phyloP scores from a whole-genome alignment of 257 asterid species.

The Solanum neorickii region DNA sequence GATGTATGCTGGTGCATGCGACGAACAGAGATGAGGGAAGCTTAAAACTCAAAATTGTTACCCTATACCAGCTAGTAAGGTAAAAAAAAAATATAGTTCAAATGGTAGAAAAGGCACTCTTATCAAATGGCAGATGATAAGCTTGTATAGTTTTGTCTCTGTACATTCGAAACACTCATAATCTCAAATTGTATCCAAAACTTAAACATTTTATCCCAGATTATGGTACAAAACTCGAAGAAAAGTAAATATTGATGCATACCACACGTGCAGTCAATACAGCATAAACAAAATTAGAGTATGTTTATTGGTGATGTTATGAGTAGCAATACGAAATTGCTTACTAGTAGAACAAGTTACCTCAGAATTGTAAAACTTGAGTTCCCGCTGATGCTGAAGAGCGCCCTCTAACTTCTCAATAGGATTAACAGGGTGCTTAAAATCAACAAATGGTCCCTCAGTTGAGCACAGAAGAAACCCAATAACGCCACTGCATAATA shows the following conservation, averaged over 20 bases:
- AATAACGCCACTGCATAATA: slow-evolving; percentile 62
- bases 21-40: background rate
- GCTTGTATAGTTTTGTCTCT: background rate
- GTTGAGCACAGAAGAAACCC: slow-evolving; percentile 84
- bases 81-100: background rate
- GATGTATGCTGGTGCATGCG: background rate
- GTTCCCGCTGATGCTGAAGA: slow-evolving; percentile 48
- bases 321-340: background rate
- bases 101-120: background rate
- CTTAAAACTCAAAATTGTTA: background rate
- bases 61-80: background rate
- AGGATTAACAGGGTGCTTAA: slow-evolving; percentile 78
- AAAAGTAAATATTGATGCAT: background rate
- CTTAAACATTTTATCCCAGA: background rate
- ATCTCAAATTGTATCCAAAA: background rate
- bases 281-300: background rate
- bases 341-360: slow-evolving; percentile 19
- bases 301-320: background rate
- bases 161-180: background rate
- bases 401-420: slow-evolving; percentile 81
- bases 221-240: background rate
- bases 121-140: background rate
- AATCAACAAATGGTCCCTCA: slow-evolving; percentile 78
- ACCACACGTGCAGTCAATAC: background rate
- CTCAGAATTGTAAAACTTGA: slow-evolving; percentile 82